These are phyloP conservation scores for Arthrinium phaeospermum DNA, from an alignment of 2,329 filamentous ascomycete species.

Conservation along the genomic window DNA sequence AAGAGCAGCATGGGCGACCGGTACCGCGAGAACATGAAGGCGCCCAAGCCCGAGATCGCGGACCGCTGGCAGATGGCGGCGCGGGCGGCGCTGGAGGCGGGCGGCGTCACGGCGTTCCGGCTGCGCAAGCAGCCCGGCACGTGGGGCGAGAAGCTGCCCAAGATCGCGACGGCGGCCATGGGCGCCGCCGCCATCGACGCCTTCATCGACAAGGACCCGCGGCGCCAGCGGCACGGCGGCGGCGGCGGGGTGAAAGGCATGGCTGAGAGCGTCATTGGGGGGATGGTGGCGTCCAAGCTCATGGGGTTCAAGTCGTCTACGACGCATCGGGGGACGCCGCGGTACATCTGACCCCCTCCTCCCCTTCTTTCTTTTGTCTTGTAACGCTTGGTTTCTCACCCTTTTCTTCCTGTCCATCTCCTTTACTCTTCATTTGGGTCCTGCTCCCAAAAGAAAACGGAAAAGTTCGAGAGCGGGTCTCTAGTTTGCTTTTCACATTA, in stretches of 20 bases:
- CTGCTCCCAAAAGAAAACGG: background rate
- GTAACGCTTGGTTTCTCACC: background rate
- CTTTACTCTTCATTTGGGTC: background rate
- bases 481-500: background rate
- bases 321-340: slow-evolving; percentile 27
- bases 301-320: slow-evolving; percentile 34
- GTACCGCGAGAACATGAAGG: slow-evolving; percentile 19
- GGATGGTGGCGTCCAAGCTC: slow-evolving; percentile 38
- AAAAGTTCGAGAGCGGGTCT: background rate
- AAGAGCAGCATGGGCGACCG: slow-evolving; percentile 1
- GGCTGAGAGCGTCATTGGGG: slow-evolving; percentile 38
- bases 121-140: slow-evolving; percentile 50
- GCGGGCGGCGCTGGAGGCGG: slow-evolving; percentile 53
- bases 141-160: slow-evolving; percentile 57
- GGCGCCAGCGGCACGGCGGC: slow-evolving; percentile 25
- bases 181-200: slow-evolving; percentile 56
- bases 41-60: slow-evolving; percentile 26
- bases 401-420: background rate
- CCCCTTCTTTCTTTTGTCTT: background rate
- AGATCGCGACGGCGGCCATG: slow-evolving; percentile 54
- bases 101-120: slow-evolving; percentile 54
- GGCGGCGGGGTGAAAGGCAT: slow-evolving; percentile 37
- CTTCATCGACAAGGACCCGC: slow-evolving; percentile 44
- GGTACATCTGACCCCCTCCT: slow-evolving; percentile 18
- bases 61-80: slow-evolving; percentile 45